Evolutionary conservation across 2,329 filamentous ascomycete species (phyloP).

Genomic region (Aspergillus proliferans): DNA sequence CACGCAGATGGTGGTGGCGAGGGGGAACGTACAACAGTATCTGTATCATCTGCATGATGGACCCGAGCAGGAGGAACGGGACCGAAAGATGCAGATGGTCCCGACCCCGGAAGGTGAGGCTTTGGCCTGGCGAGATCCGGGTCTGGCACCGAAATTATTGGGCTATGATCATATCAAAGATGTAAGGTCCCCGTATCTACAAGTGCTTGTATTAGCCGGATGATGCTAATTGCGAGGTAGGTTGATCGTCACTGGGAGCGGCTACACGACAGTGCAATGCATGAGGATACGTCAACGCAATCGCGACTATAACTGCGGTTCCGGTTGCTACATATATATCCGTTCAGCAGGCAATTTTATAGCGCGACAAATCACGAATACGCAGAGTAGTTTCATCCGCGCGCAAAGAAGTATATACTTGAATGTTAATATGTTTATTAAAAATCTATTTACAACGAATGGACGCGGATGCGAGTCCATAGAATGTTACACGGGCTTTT

Average conservation of each 20-base stretch:
- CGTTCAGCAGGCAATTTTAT: no score
- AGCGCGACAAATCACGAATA: no score
- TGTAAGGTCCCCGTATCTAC: neutral
- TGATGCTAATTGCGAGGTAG: neutral
- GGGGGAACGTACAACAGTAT: conserved; percentile 57
- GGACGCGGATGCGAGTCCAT: neutral
- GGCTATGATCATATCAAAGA: conserved; percentile 33
- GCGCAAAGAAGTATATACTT: neutral
- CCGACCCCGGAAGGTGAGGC: conserved; percentile 37
- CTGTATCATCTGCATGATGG: conserved; percentile 59
- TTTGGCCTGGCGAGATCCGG: conserved; percentile 39
- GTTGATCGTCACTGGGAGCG: neutral
- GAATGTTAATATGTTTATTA: neutral
- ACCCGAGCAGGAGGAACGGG: conserved; percentile 49
- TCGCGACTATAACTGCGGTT: no score
- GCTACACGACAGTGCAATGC: neutral
- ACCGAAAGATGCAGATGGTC: conserved; percentile 38
- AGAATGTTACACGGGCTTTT: neutral
- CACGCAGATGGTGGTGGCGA: conserved; percentile 54
- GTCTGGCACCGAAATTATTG: conserved; percentile 32
- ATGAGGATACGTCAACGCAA: no score
- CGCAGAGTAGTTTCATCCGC: no score
- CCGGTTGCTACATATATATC: no score
- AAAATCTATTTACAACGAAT: neutral
- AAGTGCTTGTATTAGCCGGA: neutral